Percentiles rank a stretch among this genome's conserved stretches.
Evolutionary conservation across 2,329 filamentous ascomycete species (phyloP).

Genomic region (Hymenoscyphus infarciens): DNA sequence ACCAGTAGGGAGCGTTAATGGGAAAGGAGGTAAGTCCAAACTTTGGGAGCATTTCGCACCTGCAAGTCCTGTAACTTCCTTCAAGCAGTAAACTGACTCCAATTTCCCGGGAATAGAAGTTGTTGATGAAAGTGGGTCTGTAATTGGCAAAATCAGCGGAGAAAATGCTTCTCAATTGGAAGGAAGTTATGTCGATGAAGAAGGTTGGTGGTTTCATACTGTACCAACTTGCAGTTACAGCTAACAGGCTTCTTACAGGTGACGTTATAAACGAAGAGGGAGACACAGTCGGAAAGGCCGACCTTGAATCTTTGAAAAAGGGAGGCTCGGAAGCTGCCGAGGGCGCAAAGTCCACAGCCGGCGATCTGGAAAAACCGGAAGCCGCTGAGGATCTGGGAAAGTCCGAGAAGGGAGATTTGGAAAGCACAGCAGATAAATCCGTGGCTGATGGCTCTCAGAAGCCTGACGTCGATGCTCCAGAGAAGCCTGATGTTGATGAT

Average conservation of each 20-base stretch:
- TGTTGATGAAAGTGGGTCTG: conserved; percentile 50
- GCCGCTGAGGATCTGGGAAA: background rate
- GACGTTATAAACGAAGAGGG: no score
- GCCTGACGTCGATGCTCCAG: background rate
- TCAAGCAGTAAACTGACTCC: no score
- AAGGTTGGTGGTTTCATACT: conserved; percentile 32
- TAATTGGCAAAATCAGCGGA: conserved; percentile 57
- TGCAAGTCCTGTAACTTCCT: no score
- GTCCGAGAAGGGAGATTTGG: background rate
- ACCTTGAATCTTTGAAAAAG: conserved; percentile 4
- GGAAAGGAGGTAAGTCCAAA: conserved; percentile 38
- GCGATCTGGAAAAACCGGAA: conserved; percentile 13
- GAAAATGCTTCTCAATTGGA: conserved; percentile 58
- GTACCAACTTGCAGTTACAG: background rate
- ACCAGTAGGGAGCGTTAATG: conserved; percentile 38
- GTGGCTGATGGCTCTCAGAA: background rate
- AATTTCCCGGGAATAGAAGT: conserved; percentile 38
- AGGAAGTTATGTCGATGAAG: conserved; percentile 46
- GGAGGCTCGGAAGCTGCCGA: conserved; percentile 11
- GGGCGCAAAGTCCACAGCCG: conserved; percentile 5
- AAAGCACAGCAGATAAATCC: background rate
- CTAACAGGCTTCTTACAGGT: conserved; percentile 24
- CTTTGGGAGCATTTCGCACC: no score
- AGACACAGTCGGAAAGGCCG: background rate
- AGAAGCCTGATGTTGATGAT: no score